Evolutionary conservation across 306 rosid species (phyloP).

Genomic region (Clitoria ternatea): DNA sequence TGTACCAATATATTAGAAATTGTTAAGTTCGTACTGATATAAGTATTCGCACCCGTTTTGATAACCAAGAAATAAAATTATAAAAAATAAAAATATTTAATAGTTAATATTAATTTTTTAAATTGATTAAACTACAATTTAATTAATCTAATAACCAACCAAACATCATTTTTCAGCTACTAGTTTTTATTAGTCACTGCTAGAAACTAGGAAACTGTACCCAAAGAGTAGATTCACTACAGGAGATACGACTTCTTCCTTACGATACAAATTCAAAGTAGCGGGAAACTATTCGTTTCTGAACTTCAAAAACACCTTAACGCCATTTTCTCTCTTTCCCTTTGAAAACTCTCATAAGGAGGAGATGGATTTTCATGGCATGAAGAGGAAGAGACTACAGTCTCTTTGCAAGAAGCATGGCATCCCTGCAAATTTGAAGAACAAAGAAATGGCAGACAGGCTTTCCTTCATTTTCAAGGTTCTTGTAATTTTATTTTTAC

Average conservation of each 20-base stretch:
- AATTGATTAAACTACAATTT: no score
- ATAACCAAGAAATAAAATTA: no score
- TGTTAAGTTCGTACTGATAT: no score
- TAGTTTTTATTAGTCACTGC: no score
- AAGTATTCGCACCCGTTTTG: no score
- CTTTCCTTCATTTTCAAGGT: constrained; percentile 38
- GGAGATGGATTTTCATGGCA: constrained; percentile 36
- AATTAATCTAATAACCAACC: no score
- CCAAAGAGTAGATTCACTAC: neutral
- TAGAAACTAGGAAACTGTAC: neutral
- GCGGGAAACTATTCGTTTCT: neutral
- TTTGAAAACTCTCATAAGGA: neutral
- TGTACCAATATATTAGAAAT: no score
- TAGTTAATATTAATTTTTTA: no score
- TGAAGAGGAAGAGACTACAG: constrained; percentile 49
- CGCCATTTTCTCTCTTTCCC: neutral
- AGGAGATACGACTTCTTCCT: no score
- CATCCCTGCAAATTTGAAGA: constrained; percentile 46
- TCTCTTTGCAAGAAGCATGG: constrained; percentile 43
- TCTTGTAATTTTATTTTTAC: neutral
- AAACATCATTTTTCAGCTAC: no score
- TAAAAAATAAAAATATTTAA: no score
- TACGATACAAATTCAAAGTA: neutral
- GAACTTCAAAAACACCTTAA: neutral
- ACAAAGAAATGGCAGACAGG: constrained; percentile 37